Conservation (phyloP, 257 asterid genomes). For the Ophiorrhiza pumila region DNA sequence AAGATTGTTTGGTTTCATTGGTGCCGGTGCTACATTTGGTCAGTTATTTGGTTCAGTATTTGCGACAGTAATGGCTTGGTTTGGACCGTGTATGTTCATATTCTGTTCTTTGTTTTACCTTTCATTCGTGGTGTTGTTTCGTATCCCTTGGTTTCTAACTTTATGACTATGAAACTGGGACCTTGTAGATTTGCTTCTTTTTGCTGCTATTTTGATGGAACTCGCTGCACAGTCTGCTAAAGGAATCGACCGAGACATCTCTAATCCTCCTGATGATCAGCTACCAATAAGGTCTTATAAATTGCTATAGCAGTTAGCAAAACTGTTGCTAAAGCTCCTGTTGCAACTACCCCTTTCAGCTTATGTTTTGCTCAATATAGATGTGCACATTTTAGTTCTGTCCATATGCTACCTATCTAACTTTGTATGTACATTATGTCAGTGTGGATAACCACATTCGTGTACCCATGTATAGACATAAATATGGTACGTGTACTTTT, state of each 20-base stretch:
- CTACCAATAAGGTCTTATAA: conserved; percentile 56
- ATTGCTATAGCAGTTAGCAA: neutral
- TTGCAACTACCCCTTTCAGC: neutral
- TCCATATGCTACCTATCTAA: neutral
- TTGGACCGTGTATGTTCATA: conserved; percentile 84
- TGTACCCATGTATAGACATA: neutral
- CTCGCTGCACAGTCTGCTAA: conserved; percentile 82
- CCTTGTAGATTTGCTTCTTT: conserved; percentile 79
- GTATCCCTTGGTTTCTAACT: neutral
- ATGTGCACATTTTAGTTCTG: neutral
- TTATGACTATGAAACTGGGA: conserved; percentile 22
- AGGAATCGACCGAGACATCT: conserved; percentile 62
- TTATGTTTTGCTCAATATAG: neutral
- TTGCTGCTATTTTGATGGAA: conserved; percentile 91
- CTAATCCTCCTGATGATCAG: conserved; percentile 63
- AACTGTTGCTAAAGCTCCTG: neutral
- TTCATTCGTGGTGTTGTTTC: neutral
- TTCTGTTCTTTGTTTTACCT: conserved; percentile 3
- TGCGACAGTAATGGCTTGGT: conserved; percentile 94
- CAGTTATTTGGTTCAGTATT: conserved; percentile 96
- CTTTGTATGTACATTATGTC: neutral
- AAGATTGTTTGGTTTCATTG: conserved; percentile 97
- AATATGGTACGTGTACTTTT: neutral
- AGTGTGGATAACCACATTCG: neutral
- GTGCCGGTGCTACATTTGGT: conserved; percentile 99